Evolutionary conservation across 768 basidiomycete species (phyloP), one percentile per base, ranked within the genome.

Genomic region (Auriscalpium vulgare): DNA sequence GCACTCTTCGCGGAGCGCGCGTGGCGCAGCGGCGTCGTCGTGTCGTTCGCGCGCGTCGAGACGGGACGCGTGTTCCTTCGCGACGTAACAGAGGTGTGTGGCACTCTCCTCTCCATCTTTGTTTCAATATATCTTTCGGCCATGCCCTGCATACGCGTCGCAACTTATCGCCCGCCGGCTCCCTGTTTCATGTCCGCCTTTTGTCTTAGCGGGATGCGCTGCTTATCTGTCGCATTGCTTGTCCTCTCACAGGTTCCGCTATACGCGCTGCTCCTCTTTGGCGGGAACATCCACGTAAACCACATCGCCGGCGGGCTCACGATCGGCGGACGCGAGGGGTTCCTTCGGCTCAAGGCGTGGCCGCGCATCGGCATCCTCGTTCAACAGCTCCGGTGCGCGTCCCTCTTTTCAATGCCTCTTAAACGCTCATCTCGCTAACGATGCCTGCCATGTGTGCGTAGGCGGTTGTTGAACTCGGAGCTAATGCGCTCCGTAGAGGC

Each of bases 351-450:
- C 58, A 81, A 78, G 54, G 89, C 91, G 0, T 90, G 86, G 82
- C 88, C 94, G n/a, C 80, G 92, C 9, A 95, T 95, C 50, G 93
- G 92, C 2, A 83, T 93, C 10, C 77, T 97, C 34, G 87, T 91
- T 44, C 93, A 93, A 64, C 90, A 93, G 61, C 71, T 94, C 10
- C 77, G 90, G 90, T 88, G 66, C 58, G 75, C 68, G 21, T 2
- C 38, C 34, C 21, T 7, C 29, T 48, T 46, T 29, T 8, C n/a
- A 21, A 9, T n/a, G 8, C 55, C 43, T 34, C n/a, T 37, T 10
- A 11, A 43, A 47, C 6, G 29, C 29, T 29, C 29, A 29, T 35
- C 16, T 6, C 38, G 9, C 4, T 16, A 23, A 21, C 7, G 13
- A 29, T 21, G 37, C 10, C n/a, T 23, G 21, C 21, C 45, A 11